These are phyloP conservation scores for Fonsecaea pedrosoi DNA, from an alignment of 2,329 filamentous ascomycete genomes.

Conservation along the genomic window DNA sequence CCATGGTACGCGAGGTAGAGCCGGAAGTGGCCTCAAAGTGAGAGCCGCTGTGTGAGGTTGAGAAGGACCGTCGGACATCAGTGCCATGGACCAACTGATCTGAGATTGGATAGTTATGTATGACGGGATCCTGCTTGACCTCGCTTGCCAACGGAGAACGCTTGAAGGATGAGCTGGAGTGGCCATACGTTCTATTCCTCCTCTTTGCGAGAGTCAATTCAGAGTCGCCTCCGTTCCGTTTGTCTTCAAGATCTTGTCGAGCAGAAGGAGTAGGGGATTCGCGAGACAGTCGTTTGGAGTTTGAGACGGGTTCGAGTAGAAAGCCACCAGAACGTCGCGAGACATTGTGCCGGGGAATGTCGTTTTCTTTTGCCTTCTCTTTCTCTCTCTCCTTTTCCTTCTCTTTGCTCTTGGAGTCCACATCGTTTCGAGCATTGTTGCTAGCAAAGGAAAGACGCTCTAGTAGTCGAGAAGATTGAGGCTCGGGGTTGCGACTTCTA, in stretches of 20 bases:
- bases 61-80: slow-evolving; percentile 26
- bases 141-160: slow-evolving; percentile 43
- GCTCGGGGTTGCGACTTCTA: slow-evolving; percentile 21
- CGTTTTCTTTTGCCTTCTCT: slow-evolving; percentile 20
- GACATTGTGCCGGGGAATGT: slow-evolving; percentile 12
- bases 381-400: slow-evolving; percentile 26
- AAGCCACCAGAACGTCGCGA: slow-evolving; percentile 49
- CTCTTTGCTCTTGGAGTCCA: slow-evolving; percentile 22
- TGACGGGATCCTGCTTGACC: slow-evolving; percentile 35
- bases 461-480: slow-evolving; percentile 8
- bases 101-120: slow-evolving; percentile 27
- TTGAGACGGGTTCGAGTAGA: slow-evolving; percentile 53
- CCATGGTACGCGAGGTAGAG: slow-evolving; percentile 17
- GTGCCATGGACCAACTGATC: slow-evolving; percentile 22
- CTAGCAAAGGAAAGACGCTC: slow-evolving; percentile 24
- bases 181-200: slow-evolving; percentile 47
- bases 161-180: slow-evolving; percentile 44
- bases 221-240: slow-evolving; percentile 49
- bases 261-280: slow-evolving; percentile 41
- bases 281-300: slow-evolving; percentile 43
- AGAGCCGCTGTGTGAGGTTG: slow-evolving; percentile 25
- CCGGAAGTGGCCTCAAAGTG: slow-evolving; percentile 19
- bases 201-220: slow-evolving; percentile 47
- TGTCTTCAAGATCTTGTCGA: slow-evolving; percentile 47
- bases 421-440: slow-evolving; percentile 18